A percentile compares a stretch with the other conserved stretches of the same genome.
Evolutionary conservation across 768 basidiomycete species (phyloP).

Genomic region (Serendipita sp.): DNA sequence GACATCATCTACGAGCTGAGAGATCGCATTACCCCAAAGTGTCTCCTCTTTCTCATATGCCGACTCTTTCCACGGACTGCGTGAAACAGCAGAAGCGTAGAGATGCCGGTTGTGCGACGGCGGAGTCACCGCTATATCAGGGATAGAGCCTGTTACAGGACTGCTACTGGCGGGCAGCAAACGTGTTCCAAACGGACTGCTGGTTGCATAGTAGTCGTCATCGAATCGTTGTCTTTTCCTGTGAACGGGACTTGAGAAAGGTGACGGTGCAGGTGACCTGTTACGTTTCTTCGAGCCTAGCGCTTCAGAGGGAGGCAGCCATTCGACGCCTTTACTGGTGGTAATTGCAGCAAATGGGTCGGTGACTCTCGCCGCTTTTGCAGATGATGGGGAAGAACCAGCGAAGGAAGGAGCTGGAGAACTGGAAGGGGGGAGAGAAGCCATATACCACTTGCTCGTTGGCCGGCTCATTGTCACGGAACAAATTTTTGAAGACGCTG

Average conservation of each 20-base stretch:
- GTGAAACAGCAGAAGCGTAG: background rate
- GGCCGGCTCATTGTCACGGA: too few relatives aligned
- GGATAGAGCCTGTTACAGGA: background rate
- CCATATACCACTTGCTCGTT: too few relatives aligned
- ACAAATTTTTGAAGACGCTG: too few relatives aligned
- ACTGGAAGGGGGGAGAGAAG: background rate
- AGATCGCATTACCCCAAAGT: background rate
- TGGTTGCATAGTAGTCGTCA: background rate
- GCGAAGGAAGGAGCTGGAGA: background rate
- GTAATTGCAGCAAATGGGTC: constrained; percentile 2
- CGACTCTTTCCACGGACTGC: background rate
- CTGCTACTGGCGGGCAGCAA: background rate
- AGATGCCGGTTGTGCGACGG: background rate
- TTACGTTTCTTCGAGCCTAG: background rate
- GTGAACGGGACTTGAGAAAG: background rate
- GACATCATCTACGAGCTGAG: background rate
- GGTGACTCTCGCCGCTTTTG: background rate
- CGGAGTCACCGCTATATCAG: too few relatives aligned
- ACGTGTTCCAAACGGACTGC: background rate
- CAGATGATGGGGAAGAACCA: background rate
- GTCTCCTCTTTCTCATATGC: background rate
- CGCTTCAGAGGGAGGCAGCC: background rate
- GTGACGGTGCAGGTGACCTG: background rate
- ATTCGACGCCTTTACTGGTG: background rate
- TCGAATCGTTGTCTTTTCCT: background rate